Evolutionary conservation across 371 early-diverging fungal genomes (phyloP).

Genomic region (Catenaria anguillulae): DNA sequence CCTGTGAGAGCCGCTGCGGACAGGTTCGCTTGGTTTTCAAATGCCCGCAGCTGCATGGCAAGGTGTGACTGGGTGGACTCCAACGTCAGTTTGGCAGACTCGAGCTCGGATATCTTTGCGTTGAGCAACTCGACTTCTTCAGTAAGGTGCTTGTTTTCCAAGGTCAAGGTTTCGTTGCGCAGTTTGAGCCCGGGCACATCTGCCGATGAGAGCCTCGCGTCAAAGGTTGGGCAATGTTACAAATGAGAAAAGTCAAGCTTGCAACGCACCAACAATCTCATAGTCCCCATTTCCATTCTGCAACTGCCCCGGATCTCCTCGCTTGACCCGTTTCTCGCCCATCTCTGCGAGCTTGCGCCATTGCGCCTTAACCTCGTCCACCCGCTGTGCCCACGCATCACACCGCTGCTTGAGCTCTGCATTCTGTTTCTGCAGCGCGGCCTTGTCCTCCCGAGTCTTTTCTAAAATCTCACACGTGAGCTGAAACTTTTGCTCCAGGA

Average conservation of each 20-base stretch:
- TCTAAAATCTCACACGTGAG: slow-evolving; percentile 8
- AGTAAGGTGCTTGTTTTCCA: neutral
- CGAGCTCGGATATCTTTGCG: neutral
- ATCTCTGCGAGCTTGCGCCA: neutral
- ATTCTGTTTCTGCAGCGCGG: neutral
- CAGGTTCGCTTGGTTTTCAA: neutral
- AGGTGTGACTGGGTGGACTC: neutral
- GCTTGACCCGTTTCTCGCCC: neutral
- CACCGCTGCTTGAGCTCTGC: neutral
- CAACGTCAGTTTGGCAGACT: neutral
- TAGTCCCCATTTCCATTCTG: neutral
- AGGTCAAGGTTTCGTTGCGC: slow-evolving; percentile 1
- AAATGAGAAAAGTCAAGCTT: neutral
- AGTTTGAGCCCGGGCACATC: slow-evolving; percentile 4
- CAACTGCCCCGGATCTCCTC: neutral
- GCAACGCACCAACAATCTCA: slow-evolving; percentile 1
- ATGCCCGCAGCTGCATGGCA: neutral
- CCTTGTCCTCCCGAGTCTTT: neutral
- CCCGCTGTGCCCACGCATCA: neutral
- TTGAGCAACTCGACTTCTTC: neutral
- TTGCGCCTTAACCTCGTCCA: neutral
- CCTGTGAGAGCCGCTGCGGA: neutral
- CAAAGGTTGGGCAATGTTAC: too few relatives aligned
- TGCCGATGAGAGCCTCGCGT: too few relatives aligned
- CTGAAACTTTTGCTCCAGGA: slow-evolving; percentile 18